Conservation (phyloP, 192 early-diverging fungal species). For the Entomortierella lignicola region DNA sequence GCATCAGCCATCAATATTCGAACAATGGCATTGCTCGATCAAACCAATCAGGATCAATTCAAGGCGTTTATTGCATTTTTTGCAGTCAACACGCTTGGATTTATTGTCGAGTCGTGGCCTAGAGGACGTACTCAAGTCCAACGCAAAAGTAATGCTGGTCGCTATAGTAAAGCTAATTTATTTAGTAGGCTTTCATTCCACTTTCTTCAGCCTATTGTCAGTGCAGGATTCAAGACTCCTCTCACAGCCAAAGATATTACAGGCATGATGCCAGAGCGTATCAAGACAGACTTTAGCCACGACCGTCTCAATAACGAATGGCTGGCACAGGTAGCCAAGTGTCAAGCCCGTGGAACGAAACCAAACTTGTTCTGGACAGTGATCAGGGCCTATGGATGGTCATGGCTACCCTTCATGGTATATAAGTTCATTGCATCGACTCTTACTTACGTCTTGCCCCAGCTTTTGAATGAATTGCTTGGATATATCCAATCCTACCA, state of each 20-base stretch:
- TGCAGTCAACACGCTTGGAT: conserved; percentile 30
- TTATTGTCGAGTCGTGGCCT: conserved; percentile 46
- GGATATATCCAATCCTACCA: conserved; percentile 40
- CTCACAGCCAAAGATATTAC: conserved; percentile 43
- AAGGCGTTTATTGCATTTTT: conserved; percentile 43
- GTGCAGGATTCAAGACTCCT: conserved; percentile 37
- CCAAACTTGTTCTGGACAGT: conserved; percentile 30
- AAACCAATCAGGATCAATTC: conserved; percentile 34
- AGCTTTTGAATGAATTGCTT: conserved; percentile 47
- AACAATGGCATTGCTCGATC: conserved; percentile 33
- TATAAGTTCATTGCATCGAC: conserved; percentile 26
- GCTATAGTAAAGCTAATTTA: conserved; percentile 49
- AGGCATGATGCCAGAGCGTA: conserved; percentile 32
- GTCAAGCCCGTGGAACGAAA: conserved; percentile 20
- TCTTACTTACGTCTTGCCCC: conserved; percentile 38
- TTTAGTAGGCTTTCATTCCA: conserved; percentile 48
- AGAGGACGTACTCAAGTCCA: conserved; percentile 22
- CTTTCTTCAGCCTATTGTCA: conserved; percentile 50
- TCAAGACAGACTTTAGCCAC: conserved; percentile 32
- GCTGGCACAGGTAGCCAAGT: conserved; percentile 19
- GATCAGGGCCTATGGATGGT: conserved; percentile 12
- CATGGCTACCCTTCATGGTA: conserved; percentile 29
- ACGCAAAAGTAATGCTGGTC: conserved; percentile 15
- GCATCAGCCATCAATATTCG: conserved; percentile 50
- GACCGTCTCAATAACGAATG: conserved; percentile 26